These are phyloP conservation scores for Cytospora piceae DNA, from an alignment of 2,329 filamentous ascomycete genomes.

Conservation along the genomic window DNA sequence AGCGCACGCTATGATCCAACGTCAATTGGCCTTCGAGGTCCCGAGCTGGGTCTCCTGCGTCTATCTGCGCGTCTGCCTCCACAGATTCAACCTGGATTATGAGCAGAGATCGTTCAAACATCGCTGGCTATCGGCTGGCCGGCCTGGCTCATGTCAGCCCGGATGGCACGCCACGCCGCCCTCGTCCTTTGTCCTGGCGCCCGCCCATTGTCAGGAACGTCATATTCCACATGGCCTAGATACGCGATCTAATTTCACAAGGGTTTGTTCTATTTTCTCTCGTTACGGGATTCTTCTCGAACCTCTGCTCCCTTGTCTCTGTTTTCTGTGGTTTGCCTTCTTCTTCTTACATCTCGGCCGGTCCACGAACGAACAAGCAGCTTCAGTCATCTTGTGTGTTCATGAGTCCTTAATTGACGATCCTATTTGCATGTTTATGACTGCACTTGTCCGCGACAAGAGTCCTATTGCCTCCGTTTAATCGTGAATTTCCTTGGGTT, in stretches of 20 bases:
- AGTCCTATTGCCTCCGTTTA: constrained; percentile 2
- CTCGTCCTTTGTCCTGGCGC: constrained; percentile 20
- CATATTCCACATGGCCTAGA: constrained; percentile 20
- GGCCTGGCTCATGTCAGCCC: constrained; percentile 24
- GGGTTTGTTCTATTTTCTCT: constrained; percentile 6
- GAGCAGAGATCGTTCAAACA: not conserved
- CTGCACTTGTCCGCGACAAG: constrained; percentile 5
- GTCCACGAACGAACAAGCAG: not conserved
- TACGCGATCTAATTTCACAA: not conserved
- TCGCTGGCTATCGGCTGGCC: constrained; percentile 12
- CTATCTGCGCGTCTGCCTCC: constrained; percentile 19
- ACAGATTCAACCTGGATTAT: not conserved
- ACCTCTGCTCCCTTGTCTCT: constrained; percentile 14
- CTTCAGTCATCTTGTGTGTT: constrained; percentile 19
- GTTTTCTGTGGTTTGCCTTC: constrained; percentile 12
- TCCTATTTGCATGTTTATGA: constrained; percentile 19
- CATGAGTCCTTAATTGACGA: constrained; percentile 22
- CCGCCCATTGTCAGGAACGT: constrained; percentile 11
- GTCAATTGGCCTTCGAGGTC: constrained; percentile 19
- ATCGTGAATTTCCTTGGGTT: not conserved
- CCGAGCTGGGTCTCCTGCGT: constrained; percentile 14
- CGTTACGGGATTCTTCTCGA: constrained; percentile 18
- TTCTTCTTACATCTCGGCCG: not conserved
- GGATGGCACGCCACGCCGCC: constrained; percentile 5
- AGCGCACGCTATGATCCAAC: constrained; percentile 5